A percentile compares a stretch with the other conserved stretches of the same genome.
Conservation (phyloP, 2,329 filamentous ascomycete genomes). For the Alternaria sp. region DNA sequence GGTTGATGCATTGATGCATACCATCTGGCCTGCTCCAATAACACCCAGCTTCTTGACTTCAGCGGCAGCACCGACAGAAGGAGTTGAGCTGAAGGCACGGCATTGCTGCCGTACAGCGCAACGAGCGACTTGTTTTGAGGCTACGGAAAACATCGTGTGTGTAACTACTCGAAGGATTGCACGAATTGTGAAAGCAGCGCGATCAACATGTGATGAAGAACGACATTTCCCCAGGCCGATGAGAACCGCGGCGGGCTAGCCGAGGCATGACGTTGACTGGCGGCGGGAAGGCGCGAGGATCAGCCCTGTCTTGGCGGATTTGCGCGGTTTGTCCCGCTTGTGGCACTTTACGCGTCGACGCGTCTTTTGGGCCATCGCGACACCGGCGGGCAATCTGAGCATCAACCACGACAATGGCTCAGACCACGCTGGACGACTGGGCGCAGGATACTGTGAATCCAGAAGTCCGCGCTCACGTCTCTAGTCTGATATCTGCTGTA, state of each 20-base stretch:
- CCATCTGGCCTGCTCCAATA: slow-evolving; percentile 95
- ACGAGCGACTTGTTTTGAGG: slow-evolving; percentile 36
- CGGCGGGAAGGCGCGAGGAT: not conserved
- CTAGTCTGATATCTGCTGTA: slow-evolving; percentile 91
- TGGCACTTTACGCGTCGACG: slow-evolving; percentile 44
- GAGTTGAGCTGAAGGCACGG: slow-evolving; percentile 71
- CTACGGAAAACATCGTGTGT: slow-evolving; percentile 40
- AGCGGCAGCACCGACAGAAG: slow-evolving; percentile 63
- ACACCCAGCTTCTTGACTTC: slow-evolving; percentile 90
- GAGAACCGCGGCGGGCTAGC: slow-evolving; percentile 30
- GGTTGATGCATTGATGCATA: slow-evolving; percentile 52
- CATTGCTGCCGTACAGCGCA: slow-evolving; percentile 39
- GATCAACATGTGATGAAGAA: slow-evolving; percentile 25
- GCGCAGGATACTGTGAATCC: slow-evolving; percentile 71
- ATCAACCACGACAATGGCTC: slow-evolving; percentile 44
- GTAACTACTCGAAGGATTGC: not conserved
- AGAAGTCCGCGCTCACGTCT: slow-evolving; percentile 90
- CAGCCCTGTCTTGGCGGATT: slow-evolving; percentile 29
- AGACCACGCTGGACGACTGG: slow-evolving; percentile 53
- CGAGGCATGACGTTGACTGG: slow-evolving; percentile 29
- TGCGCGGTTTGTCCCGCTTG: slow-evolving; percentile 24
- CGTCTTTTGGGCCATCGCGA: slow-evolving; percentile 25
- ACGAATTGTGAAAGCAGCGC: not conserved
- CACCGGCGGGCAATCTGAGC: slow-evolving; percentile 10
- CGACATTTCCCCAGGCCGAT: slow-evolving; percentile 22